These are phyloP conservation scores for Pyrenochaeta sp. DNA, from an alignment of 2,329 filamentous ascomycete genomes.

Conservation along the genomic window DNA sequence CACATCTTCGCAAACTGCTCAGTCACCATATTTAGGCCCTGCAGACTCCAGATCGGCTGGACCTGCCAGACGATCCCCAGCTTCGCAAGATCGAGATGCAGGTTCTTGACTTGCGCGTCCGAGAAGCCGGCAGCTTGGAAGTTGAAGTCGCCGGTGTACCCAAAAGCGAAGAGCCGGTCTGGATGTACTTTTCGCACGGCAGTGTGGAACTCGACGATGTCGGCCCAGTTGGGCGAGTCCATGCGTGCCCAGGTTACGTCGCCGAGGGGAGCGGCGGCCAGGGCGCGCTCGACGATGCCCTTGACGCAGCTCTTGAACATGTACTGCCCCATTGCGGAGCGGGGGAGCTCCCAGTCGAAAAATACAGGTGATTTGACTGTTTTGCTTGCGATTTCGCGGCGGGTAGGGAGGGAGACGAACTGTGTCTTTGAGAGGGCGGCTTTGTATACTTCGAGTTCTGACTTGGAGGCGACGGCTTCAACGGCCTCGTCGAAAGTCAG, in stretches of 20 bases:
- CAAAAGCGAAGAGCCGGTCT: constrained; percentile 50
- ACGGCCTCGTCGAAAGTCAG: constrained; percentile 49
- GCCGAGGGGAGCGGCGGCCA: constrained; percentile 47
- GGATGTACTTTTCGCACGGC: constrained; percentile 46
- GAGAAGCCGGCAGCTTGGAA: constrained; percentile 47
- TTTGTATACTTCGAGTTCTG: constrained; percentile 36
- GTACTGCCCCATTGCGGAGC: constrained; percentile 46
- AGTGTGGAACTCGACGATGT: constrained; percentile 49
- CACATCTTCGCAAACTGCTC: constrained; percentile 46
- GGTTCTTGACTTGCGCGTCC: constrained; percentile 37
- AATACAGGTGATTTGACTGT: constrained; percentile 25
- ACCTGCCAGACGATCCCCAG: constrained; percentile 53
- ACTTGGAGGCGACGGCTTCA: constrained; percentile 27
- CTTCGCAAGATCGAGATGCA: constrained; percentile 47
- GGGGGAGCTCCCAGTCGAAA: constrained; percentile 47
- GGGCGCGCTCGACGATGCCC: constrained; percentile 42
- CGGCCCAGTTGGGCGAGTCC: constrained; percentile 46
- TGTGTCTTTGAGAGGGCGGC: constrained; percentile 11
- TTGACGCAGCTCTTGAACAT: constrained; percentile 43
- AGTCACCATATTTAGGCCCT: constrained; percentile 45
- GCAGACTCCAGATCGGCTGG: constrained; percentile 51
- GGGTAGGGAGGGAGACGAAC: constrained; percentile 7
- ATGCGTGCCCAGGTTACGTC: constrained; percentile 50
- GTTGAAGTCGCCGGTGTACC: constrained; percentile 50
- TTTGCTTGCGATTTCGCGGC: constrained; percentile 27